Percentiles rank a stretch among this genome's conserved stretches.
phyloP scores from a whole-genome alignment of 352 stramenopile genomes.

The Phytophthora tentaculata region DNA sequence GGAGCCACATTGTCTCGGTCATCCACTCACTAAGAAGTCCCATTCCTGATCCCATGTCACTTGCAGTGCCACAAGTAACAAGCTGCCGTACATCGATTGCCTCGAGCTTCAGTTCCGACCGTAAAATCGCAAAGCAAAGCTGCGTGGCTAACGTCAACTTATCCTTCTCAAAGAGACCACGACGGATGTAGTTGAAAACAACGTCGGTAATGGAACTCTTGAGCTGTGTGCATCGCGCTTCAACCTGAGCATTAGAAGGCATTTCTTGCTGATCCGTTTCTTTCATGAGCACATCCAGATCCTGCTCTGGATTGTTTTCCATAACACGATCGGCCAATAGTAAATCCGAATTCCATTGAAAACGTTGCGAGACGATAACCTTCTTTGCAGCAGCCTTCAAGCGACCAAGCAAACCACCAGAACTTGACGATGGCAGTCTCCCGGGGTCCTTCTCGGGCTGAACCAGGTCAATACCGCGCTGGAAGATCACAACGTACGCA shows the following conservation, averaged over 20 bases:
- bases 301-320: slow-evolving; percentile 51
- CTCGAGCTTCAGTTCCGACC: slow-evolving; percentile 72
- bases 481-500: slow-evolving; percentile 95
- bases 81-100: slow-evolving; percentile 78
- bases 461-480: slow-evolving; percentile 94
- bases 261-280: slow-evolving; percentile 75
- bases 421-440: slow-evolving; percentile 16
- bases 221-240: slow-evolving; percentile 58
- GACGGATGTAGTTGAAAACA: slow-evolving; percentile 96
- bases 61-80: slow-evolving; percentile 55
- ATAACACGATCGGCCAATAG: slow-evolving; percentile 76
- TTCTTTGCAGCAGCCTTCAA: slow-evolving; percentile 88
- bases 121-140: slow-evolving; percentile 92
- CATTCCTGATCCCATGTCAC: slow-evolving; percentile 71
- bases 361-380: slow-evolving; percentile 82
- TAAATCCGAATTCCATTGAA: slow-evolving; percentile 89
- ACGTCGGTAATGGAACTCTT: slow-evolving; percentile 79
- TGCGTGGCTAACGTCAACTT: slow-evolving; percentile 94
- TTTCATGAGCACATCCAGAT: slow-evolving; percentile 67
- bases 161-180: slow-evolving; percentile 94
- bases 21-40: slow-evolving; percentile 94
- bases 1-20: slow-evolving; percentile 85
- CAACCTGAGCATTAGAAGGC: slow-evolving; percentile 56
- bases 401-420: slow-evolving; percentile 53
- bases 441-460: slow-evolving; percentile 43